phyloP scores from a whole-genome alignment of 1,284 basidiomycete species.

The Cutaneotrichosporon spelunceum region DNA sequence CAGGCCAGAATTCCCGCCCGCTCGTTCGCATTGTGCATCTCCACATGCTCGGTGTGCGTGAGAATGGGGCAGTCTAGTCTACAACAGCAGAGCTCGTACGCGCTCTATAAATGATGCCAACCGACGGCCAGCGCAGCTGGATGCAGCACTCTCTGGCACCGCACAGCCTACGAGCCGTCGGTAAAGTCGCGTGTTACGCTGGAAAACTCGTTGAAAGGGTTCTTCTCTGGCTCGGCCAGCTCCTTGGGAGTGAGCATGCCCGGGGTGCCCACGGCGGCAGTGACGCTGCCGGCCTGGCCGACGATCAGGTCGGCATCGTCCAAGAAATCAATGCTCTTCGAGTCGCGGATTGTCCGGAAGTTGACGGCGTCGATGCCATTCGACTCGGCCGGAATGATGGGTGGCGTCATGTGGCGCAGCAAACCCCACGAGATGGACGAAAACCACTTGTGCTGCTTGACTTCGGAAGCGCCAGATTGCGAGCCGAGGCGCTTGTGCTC shows the following conservation, averaged over 20 bases:
- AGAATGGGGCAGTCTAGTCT: background rate
- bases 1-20: too few relatives aligned
- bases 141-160: background rate
- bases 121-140: constrained; percentile 1
- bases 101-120: background rate
- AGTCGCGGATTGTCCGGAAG: constrained; percentile 86
- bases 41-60: background rate
- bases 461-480: constrained; percentile 91
- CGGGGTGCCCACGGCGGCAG: constrained; percentile 53
- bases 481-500: constrained; percentile 85
- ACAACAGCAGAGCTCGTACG: background rate
- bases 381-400: constrained; percentile 78
- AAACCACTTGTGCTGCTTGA: constrained; percentile 99
- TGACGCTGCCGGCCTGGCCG: constrained; percentile 47
- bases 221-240: constrained; percentile 53
- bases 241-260: constrained; percentile 54
- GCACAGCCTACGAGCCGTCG: constrained; percentile 27
- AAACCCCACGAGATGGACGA: constrained; percentile 93
- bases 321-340: constrained; percentile 74
- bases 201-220: constrained; percentile 74
- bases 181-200: constrained; percentile 73
- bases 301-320: constrained; percentile 44
- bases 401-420: constrained; percentile 85
- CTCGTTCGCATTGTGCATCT: background rate
- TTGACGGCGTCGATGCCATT: constrained; percentile 84